A percentile compares a stretch with the other conserved stretches of the same genome.
phyloP scores from a whole-genome alignment of 257 asterid genomes.

The Mitragyna speciosa region DNA sequence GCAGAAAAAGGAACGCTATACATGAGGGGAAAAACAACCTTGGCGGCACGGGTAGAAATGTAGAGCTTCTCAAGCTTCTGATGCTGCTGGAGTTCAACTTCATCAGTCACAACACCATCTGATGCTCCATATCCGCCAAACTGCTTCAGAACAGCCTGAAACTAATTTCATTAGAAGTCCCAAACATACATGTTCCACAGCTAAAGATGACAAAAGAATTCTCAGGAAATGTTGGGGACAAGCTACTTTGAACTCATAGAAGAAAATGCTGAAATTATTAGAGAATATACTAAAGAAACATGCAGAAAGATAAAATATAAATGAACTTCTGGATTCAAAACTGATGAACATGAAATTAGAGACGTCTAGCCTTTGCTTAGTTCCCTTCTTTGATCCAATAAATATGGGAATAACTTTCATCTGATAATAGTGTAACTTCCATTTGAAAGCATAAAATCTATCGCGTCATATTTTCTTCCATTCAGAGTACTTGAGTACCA shows the following conservation, averaged over 20 bases:
- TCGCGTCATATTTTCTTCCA: background rate
- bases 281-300: background rate
- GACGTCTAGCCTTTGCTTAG: background rate
- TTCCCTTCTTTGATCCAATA: background rate
- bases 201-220: background rate
- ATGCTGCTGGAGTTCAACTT: constrained; percentile 87
- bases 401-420: background rate
- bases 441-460: background rate
- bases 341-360: background rate
- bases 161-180: constrained; percentile 5
- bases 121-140: constrained; percentile 83
- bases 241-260: background rate
- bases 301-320: background rate
- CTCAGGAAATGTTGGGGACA: background rate
- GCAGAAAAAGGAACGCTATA: background rate
- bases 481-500: background rate
- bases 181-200: background rate
- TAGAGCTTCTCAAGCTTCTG: constrained; percentile 94
- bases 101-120: constrained; percentile 67
- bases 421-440: background rate
- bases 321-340: background rate
- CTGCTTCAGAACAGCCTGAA: constrained; percentile 96
- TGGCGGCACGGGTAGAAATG: constrained; percentile 97
- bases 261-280: background rate
- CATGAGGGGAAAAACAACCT: constrained; percentile 44